Base-by-base conservation (phyloP, 345 rosid species). In the Acer campestre region DNA sequence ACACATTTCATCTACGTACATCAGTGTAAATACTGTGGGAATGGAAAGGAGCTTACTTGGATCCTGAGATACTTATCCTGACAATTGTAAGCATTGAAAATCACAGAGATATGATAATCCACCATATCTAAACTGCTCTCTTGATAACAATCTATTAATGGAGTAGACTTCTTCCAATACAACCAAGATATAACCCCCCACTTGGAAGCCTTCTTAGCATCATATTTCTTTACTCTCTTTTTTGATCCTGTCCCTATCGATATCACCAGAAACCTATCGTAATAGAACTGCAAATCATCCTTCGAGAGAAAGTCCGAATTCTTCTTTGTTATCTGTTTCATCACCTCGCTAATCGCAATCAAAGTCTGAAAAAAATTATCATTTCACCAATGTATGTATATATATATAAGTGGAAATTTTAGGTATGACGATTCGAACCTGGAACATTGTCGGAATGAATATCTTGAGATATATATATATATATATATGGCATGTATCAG, bases 161-260 rank as follows among this genome's bases (percentile, higher is more conserved):
- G 97, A 68, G 85, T 81, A 20, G 82, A 55, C 6, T 89, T 92
- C 10, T 84, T n/a, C 9, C 87, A 68, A 27, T 78, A 83, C 63
- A 90, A 25, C 98, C 98, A 94, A 27, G 75, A 56, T 64, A 88
- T 70, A 31, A 86, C 64, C 10, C 98, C 97, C 97, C 98, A 90
- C 61, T 88, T 89, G 0, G 95, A 81, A 61, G 90, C 82, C 68
- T 53, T 82, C 71, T 80, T 77, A 0, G 94, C 84, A 14, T 38
- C 65, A 81, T 86, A 94, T 17, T 84, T 89, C 29, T 61, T 20
- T 18, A 70, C 83, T 0, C 13, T 74, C 70, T 62, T 84, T 27
- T 85, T 38, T 2, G 91, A 77, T 1, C 97, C 97, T 35, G 93
- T 77, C 14, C 98, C 98, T n/a, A 92, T 1, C 1, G 97, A 92